Evolutionary conservation across 140 eudicot species (phyloP).

Genomic region (Senecio squalidus): DNA sequence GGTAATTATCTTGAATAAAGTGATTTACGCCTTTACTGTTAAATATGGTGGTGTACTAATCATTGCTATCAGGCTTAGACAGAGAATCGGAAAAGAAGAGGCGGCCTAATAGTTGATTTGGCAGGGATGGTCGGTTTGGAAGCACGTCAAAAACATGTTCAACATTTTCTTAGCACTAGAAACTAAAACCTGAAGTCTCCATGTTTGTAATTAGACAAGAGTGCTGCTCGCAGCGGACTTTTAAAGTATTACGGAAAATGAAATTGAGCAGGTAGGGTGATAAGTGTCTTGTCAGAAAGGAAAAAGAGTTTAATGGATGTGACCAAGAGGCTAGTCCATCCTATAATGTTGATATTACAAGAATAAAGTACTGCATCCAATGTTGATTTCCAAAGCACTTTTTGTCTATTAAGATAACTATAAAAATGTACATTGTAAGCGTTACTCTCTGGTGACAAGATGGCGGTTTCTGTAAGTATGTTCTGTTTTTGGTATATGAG

Average conservation of each 20-base stretch:
- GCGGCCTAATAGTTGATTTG: no score
- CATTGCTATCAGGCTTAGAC: no score
- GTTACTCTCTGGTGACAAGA: not conserved
- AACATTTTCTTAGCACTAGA: slow-evolving; percentile 6
- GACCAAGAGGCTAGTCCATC: not conserved
- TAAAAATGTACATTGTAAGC: not conserved
- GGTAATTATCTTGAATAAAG: no score
- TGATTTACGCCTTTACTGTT: no score
- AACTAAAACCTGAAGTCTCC: not conserved
- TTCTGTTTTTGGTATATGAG: not conserved
- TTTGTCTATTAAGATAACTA: not conserved
- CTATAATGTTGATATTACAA: not conserved
- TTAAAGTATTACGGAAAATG: no score
- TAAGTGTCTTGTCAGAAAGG: not conserved
- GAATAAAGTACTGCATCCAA: not conserved
- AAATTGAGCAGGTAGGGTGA: no score
- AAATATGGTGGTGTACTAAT: no score
- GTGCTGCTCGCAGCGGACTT: no score
- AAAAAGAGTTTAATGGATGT: not conserved
- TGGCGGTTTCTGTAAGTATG: not conserved
- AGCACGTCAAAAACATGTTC: no score
- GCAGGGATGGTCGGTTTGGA: no score
- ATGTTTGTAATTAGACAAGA: no score
- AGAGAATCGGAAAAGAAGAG: no score
- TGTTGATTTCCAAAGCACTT: not conserved